These are phyloP conservation scores for Atkinsonella hypoxylon DNA, from an alignment of 2,329 filamentous ascomycete species.

Conservation along the genomic window DNA sequence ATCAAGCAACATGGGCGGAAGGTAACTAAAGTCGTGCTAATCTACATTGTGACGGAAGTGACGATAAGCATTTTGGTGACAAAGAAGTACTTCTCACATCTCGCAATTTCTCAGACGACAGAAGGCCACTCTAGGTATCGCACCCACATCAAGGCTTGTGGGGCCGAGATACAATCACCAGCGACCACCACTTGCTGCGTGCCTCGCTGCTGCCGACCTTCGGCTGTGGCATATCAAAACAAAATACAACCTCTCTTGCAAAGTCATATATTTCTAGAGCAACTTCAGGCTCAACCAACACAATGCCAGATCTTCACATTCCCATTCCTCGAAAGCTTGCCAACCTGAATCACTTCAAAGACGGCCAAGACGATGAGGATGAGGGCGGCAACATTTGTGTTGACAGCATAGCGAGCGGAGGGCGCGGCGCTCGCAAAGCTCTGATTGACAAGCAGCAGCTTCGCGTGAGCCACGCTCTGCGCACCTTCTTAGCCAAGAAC, in stretches of 20 bases:
- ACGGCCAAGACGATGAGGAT: slow-evolving; percentile 21
- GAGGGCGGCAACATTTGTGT: slow-evolving; percentile 20
- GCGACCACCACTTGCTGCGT: too few species aligned
- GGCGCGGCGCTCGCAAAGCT: slow-evolving; percentile 37
- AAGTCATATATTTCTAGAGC: neutral
- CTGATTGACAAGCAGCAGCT: slow-evolving; percentile 41
- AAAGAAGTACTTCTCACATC: too few species aligned
- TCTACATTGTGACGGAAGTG: too few species aligned
- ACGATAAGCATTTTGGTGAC: too few species aligned
- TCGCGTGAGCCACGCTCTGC: slow-evolving; percentile 46
- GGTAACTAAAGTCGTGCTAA: too few species aligned
- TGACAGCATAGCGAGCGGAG: slow-evolving; percentile 45
- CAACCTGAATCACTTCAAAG: slow-evolving; percentile 20
- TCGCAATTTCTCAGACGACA: too few species aligned
- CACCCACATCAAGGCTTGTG: too few species aligned
- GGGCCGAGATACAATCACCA: too few species aligned
- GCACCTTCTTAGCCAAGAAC: slow-evolving; percentile 41
- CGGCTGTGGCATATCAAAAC: too few species aligned
- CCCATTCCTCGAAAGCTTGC: slow-evolving; percentile 17
- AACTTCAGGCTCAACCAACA: neutral
- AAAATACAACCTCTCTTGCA: neutral
- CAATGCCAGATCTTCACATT: slow-evolving; percentile 16
- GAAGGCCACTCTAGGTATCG: too few species aligned
- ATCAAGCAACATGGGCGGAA: too few species aligned
- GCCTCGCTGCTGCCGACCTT: too few species aligned